Base-by-base conservation (phyloP, 805 yeast species). In the Saccharomycopsis fermentans region DNA sequence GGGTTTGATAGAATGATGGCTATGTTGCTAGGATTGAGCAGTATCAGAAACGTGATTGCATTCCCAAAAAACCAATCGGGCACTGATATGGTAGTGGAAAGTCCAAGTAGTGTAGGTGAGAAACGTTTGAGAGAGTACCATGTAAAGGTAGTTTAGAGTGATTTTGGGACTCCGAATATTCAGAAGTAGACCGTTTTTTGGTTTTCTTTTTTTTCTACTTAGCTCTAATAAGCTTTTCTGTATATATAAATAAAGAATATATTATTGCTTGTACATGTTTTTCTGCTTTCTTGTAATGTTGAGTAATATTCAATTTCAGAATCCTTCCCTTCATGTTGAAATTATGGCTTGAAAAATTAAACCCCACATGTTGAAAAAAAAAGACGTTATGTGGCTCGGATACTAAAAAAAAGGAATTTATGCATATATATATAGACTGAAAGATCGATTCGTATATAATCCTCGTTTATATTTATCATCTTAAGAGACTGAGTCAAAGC, bases 1-100 rank as follows among this genome's bases (percentile, higher is more conserved):
- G 99, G 99, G 0, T 87, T 94, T 64, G 99, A 94, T 69, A 75
- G 99, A 62, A 74, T 94, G 76, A 84, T 95, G 65, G 94, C 99
- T 0, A 90, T 92, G 92, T 68, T 92, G 35, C 70, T 84, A n/a
- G 94, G 90, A 0, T 76, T 85, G 19, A 67, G 75, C 4, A 87
- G 89, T 62, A 91, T 94, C 36, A 74, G 97, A 63, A 97, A 94
- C 67, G 98, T 94, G 3, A 86, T 94, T 61, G 96, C 98, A 0
- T 94, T 94, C 70, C 99, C 99, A 1, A 94, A 94, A 73, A 90
- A 90, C 52, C 84, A 86, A 63, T 80, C 87, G 8, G 99, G 99
- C 1, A 73, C 82, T 0, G 99, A 94, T 68, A 82, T 89, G 1
- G 89, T 92, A 52, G 96, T 94, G 6, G 86, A 81, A 6, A 84